phyloP scores from a whole-genome alignment of 768 basidiomycete species.

The Boletellus ananiceps region DNA sequence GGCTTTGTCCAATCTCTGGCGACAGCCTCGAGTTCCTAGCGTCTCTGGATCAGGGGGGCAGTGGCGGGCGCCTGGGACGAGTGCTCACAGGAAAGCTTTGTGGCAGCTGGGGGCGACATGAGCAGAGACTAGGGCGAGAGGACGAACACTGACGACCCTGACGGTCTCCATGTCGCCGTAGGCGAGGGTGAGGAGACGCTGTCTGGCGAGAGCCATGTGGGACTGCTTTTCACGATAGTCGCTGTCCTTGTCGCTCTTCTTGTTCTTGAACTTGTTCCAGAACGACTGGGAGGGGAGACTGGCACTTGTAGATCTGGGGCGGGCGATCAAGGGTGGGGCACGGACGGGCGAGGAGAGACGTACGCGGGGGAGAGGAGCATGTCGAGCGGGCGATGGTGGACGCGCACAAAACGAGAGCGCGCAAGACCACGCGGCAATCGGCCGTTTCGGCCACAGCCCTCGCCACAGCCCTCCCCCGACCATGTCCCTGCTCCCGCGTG shows the following conservation, averaged over 20 bases:
- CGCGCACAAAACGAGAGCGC: constrained; percentile 21
- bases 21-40: constrained; percentile 72
- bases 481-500: constrained; percentile 16
- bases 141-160: constrained; percentile 44
- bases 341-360: constrained; percentile 28
- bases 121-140: not conserved
- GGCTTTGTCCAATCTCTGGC: constrained; percentile 86
- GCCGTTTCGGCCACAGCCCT: not conserved
- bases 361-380: constrained; percentile 86
- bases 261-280: constrained; percentile 65
- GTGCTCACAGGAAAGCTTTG: constrained; percentile 54
- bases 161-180: constrained; percentile 87
- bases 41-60: constrained; percentile 3
- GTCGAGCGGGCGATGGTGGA: constrained; percentile 23
- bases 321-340: constrained; percentile 29
- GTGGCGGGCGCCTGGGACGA: not conserved
- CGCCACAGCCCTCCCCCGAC: not conserved
- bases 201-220: constrained; percentile 67
- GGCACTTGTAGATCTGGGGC: constrained; percentile 59
- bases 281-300: constrained; percentile 49
- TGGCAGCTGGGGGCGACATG: constrained; percentile 50
- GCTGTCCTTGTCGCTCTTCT: constrained; percentile 57
- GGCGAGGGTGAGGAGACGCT: constrained; percentile 74
- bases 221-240: constrained; percentile 51
- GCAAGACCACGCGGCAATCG: constrained; percentile 53